These are phyloP conservation scores for Coemansia umbellata DNA, from an alignment of 192 early-diverging fungal genomes.

Conservation along the genomic window DNA sequence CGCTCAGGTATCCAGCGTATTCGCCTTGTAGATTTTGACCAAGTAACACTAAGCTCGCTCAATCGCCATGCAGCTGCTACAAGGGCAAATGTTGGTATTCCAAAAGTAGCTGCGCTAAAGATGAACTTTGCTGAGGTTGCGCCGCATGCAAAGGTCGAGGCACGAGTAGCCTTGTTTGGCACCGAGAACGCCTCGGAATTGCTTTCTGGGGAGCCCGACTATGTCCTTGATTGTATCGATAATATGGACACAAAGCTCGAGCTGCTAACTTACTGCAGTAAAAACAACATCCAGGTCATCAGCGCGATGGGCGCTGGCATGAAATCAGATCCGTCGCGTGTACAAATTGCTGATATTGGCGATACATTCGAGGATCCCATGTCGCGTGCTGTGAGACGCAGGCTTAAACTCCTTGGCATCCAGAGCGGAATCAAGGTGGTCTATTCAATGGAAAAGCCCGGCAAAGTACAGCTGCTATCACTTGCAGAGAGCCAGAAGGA, in stretches of 20 bases:
- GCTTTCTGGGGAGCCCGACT: constrained; percentile 67
- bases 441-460: constrained; percentile 94
- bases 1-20: constrained; percentile 82
- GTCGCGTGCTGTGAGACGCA: constrained; percentile 77
- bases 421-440: constrained; percentile 84
- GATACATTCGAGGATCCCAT: constrained; percentile 94
- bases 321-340: constrained; percentile 91
- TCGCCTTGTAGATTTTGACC: constrained; percentile 95
- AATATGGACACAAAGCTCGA: constrained; percentile 93
- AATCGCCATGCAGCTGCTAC: constrained; percentile 94
- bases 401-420: constrained; percentile 67
- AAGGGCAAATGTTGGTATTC: constrained; percentile 82
- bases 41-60: constrained; percentile 88
- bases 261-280: constrained; percentile 80
- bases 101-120: constrained; percentile 76
- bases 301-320: constrained; percentile 98
- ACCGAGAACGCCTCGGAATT: constrained; percentile 64
- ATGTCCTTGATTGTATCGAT: constrained; percentile 89
- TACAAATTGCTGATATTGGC: constrained; percentile 95
- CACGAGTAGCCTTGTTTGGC: constrained; percentile 71
- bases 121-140: constrained; percentile 71
- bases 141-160: constrained; percentile 77
- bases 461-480: constrained; percentile 83
- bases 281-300: constrained; percentile 72
- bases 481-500: constrained; percentile 78